Evolutionary conservation across 306 rosid genomes (phyloP).

Genomic region (Cucurbita argyrosperma): DNA sequence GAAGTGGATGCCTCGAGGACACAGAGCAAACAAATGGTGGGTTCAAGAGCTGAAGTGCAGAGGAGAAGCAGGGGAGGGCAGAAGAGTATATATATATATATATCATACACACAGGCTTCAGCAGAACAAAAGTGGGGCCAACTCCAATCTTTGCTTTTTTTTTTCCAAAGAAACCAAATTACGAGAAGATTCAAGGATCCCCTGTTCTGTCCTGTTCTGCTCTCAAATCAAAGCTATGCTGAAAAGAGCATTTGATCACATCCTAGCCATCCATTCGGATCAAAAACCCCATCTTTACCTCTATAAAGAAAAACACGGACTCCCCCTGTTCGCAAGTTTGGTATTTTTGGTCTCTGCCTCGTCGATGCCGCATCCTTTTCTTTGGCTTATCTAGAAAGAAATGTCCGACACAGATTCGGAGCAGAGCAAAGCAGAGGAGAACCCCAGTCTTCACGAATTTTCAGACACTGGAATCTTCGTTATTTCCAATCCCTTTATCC

Average conservation of each 20-base stretch:
- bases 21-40: not conserved
- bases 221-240: no score
- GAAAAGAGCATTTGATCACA: no score
- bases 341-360: slow-evolving; percentile 4
- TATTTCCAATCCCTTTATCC: not conserved
- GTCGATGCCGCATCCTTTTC: no score
- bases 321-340: slow-evolving; percentile 19
- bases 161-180: not conserved
- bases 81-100: not conserved
- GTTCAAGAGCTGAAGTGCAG: no score
- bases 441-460: not conserved
- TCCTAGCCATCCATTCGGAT: not conserved
- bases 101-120: not conserved
- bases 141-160: not conserved
- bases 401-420: not conserved
- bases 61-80: not conserved
- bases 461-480: not conserved
- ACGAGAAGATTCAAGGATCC: slow-evolving; percentile 14
- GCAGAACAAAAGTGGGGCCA: not conserved
- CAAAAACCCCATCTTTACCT: not conserved
- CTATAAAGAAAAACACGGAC: not conserved
- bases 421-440: no score
- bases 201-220: not conserved
- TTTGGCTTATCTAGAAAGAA: no score
- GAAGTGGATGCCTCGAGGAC: not conserved